Evolutionary conservation across 208 protist species (phyloP), one percentile per base, ranked within the genome.

Genomic region (Trypanosoma cruzi): DNA sequence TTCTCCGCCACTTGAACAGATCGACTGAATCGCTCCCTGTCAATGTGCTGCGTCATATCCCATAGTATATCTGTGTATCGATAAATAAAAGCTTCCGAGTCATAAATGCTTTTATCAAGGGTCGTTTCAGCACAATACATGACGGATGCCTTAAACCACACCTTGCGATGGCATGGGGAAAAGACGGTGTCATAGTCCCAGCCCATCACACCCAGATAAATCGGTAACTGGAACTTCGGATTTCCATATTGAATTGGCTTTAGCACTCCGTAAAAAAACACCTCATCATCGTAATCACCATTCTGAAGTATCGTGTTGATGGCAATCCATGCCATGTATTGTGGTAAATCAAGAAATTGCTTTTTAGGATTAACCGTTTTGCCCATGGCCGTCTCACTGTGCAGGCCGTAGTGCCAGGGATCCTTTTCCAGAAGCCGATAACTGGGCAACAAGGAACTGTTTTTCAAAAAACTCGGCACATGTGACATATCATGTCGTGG

Each of bases 131-230:
- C 65, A 53, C 76, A 81, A 59, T 58, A 81, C 32, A 78, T 71
- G 14, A 73, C 14, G 20, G 49, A 32, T 32, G 67, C 54, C 37
- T 64, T 36, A 31, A 81, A 56, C 40, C 55, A 68, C 22, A 40
- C 0, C 49, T 74, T 81, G 14, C 64, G 63, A 28, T 81, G 70
- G 37, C 76, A 81, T n/a, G 13, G 11, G 24, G 37, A 6, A 53
- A 81, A 81, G 4, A 81, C 69, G 22, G 18, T 69, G 42, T 78
- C 76, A 59, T 76, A 78, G 48, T 78, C 71, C 76, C 76, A 81
- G 26, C 64, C 70, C 68, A 76, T 73, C 6, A 81, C 1, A 18
- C 58, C 54, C 4, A 78, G 13, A 55, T 63, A 37, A 16, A 63
- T 26, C 8, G 60, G 62, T 26, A 69, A 10, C 36, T 28, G 18